Conservation (phyloP, 176 grass and related monocot species). For the Alloteropsis semialata region DNA sequence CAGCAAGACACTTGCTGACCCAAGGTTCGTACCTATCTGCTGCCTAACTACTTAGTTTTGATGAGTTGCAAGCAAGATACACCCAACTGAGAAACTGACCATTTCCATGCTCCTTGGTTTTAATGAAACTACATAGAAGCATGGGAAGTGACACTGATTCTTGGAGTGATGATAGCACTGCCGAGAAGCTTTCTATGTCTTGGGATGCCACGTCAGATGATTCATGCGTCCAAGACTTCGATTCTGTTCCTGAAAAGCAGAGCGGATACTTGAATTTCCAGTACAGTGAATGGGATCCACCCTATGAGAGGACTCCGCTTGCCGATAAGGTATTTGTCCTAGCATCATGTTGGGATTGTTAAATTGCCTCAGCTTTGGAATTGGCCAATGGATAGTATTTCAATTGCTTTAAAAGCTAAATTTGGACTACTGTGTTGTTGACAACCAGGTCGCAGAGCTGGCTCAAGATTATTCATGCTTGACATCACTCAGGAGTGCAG, state of each 20-base stretch:
- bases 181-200: constrained; percentile 42
- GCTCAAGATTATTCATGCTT: constrained; percentile 46
- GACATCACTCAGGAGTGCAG: constrained; percentile 47
- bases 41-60: not conserved
- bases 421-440: constrained; percentile 5
- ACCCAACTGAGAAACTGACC: not conserved
- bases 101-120: not conserved
- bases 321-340: constrained; percentile 44
- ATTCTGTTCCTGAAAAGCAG: not conserved
- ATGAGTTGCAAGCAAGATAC: not conserved
- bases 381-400: not conserved
- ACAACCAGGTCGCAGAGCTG: constrained; percentile 45
- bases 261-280: constrained; percentile 40
- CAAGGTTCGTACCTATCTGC: constrained; percentile 22
- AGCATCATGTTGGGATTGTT: not conserved
- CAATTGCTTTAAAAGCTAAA: not conserved
- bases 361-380: not conserved
- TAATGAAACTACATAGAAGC: not conserved
- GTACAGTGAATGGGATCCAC: constrained; percentile 57
- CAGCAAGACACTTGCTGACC: constrained; percentile 25
- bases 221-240: not conserved
- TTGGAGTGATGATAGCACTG: constrained; percentile 60
- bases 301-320: constrained; percentile 58
- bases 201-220: constrained; percentile 62
- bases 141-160: constrained; percentile 59